Conservation (phyloP, 768 basidiomycete species). For the Vararia minispora region DNA sequence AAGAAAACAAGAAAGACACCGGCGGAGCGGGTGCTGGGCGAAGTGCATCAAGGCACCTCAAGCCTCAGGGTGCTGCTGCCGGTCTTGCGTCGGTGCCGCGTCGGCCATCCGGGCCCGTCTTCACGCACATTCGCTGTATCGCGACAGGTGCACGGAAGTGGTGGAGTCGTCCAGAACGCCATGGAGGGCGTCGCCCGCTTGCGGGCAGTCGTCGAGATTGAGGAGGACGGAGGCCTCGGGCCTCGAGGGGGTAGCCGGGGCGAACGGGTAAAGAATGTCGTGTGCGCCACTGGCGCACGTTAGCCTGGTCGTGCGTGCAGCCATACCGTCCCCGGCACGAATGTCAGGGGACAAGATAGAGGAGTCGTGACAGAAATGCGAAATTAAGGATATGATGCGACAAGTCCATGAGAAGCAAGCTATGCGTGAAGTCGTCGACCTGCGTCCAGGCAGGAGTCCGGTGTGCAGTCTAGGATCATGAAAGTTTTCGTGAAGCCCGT, state of each 20-base stretch:
- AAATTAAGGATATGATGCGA: constrained; percentile 7
- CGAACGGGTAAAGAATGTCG: constrained; percentile 8
- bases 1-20: constrained; percentile 45
- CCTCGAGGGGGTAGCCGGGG: too few relatives aligned
- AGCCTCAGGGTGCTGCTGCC: constrained; percentile 34
- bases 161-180: too few relatives aligned
- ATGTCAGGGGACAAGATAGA: constrained; percentile 3
- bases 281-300: constrained; percentile 16
- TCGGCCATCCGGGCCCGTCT: too few relatives aligned
- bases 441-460: constrained; percentile 15
- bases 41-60: constrained; percentile 44
- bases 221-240: too few relatives aligned
- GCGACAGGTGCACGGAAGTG: too few relatives aligned
- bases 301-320: constrained; percentile 3
- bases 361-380: constrained; percentile 7
- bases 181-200: too few relatives aligned
- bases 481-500: constrained; percentile 14
- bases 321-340: too few relatives aligned
- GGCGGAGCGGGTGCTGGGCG: constrained; percentile 34
- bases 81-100: constrained; percentile 68
- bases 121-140: too few relatives aligned
- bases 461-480: constrained; percentile 14
- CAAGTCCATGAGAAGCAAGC: constrained; percentile 14
- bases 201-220: too few relatives aligned
- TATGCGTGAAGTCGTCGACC: constrained; percentile 8